Base-by-base conservation (phyloP, 768 basidiomycete species). In the Kwoniella sp. region DNA sequence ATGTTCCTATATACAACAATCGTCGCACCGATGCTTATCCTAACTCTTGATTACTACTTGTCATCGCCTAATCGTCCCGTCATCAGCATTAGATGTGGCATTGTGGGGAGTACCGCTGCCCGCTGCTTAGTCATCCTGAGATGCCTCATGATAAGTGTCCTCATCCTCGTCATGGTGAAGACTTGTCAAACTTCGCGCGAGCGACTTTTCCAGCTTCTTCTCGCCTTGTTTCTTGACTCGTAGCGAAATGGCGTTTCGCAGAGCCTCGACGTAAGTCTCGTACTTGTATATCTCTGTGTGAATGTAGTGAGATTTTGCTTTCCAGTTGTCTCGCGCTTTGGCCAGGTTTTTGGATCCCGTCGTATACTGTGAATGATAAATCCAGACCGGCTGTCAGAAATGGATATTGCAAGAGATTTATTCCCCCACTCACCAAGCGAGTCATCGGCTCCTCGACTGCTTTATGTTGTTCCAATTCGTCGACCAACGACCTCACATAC, bases 201-300 rank as follows among this genome's bases (percentile, higher is more conserved):
- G 49, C n/a, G 67, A 68, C 51, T 82, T 82, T 74, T 89, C 88
- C 51, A 90, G 77, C 30, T 85, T 86, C 81, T 91, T 93, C 81
- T 97, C 91, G 29, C 94, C 94, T 58, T 92, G 86, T 79, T 88
- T 91, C 81, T 91, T 91, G 69, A 95, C 82, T 33, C 93, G 87
- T 47, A 95, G 83, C 9, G 83, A 82, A 88, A 93, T 94, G 37
- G 90, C 94, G 3, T 83, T 81, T 76, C 88, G 86, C 29, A 99
- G 84, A 6, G 92, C 90, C 68, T 95, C 92, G 59, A 95, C 88
- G 78, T 99, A 99, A 17, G 90, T 90, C 57, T 91, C 88, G 80
- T 97, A 98, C 79, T 98, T 98, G 76, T 92, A 90, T 46, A 92
- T 90, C 82, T 99, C 95, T 9, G 89, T 86, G 57, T 93, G 84